These are phyloP conservation scores for Pestalotiopsis sp. DNA, from an alignment of 2,329 filamentous ascomycete genomes.

Conservation along the genomic window DNA sequence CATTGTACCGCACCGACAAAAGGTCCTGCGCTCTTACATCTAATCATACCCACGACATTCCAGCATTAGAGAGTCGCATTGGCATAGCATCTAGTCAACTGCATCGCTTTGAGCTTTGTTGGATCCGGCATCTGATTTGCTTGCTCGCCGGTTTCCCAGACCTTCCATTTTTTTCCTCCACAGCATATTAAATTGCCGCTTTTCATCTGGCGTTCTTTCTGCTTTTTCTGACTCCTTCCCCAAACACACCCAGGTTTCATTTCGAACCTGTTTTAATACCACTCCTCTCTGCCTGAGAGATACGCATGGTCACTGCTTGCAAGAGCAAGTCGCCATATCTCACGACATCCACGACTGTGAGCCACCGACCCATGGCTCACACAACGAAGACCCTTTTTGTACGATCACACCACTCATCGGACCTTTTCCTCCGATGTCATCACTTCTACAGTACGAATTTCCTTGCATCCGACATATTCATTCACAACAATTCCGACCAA, in stretches of 20 bases:
- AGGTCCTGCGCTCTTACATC: slow-evolving; percentile 7
- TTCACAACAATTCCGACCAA: slow-evolving; percentile 12
- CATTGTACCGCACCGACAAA: slow-evolving; percentile 16
- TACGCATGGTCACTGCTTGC: slow-evolving; percentile 16
- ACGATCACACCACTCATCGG: slow-evolving; percentile 21
- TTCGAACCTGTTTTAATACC: not conserved
- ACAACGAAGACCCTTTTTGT: slow-evolving; percentile 17
- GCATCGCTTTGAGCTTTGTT: slow-evolving; percentile 31
- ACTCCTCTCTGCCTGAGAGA: slow-evolving; percentile 15
- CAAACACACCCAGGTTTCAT: not conserved
- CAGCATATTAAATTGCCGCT: slow-evolving; percentile 17
- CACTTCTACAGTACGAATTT: slow-evolving; percentile 22
- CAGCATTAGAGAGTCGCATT: slow-evolving; percentile 33
- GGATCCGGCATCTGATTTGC: slow-evolving; percentile 32
- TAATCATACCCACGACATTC: slow-evolving; percentile 29
- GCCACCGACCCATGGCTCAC: slow-evolving; percentile 18
- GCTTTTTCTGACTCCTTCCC: slow-evolving; percentile 12
- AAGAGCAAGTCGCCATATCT: slow-evolving; percentile 8
- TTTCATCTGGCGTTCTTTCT: not conserved
- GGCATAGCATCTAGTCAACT: slow-evolving; percentile 32
- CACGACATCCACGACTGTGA: slow-evolving; percentile 19
- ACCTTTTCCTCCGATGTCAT: slow-evolving; percentile 19
- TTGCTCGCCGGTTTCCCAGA: slow-evolving; percentile 21
- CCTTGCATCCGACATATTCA: slow-evolving; percentile 24
- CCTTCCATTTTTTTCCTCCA: slow-evolving; percentile 21